Percentiles rank a stretch among this genome's conserved stretches.
These are phyloP conservation scores for Udeniomyces megalosporus DNA, from an alignment of 768 basidiomycete genomes.

Conservation along the genomic window DNA sequence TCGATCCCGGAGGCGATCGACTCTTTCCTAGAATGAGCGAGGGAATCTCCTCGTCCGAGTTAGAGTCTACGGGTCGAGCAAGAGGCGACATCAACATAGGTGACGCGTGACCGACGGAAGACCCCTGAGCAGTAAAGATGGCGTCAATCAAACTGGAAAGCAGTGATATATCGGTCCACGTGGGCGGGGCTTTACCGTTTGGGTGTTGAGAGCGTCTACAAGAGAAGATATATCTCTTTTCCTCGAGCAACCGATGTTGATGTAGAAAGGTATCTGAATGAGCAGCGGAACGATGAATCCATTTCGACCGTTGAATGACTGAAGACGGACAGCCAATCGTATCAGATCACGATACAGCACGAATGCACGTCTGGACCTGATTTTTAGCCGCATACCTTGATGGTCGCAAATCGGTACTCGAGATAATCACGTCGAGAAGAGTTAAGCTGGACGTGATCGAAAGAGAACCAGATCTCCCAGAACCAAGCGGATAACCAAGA, in stretches of 20 bases:
- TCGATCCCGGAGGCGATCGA: too few species aligned
- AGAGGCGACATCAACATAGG: too few species aligned
- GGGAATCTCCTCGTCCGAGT: not conserved
- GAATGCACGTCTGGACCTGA: too few species aligned
- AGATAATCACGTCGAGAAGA: conserved; percentile 52
- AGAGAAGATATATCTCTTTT: conserved; percentile 32
- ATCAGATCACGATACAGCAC: too few species aligned
- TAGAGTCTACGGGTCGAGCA: not conserved
- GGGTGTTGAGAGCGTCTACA: conserved; percentile 14
- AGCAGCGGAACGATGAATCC: conserved; percentile 50
- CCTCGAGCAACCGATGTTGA: conserved; percentile 57
- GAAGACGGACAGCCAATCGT: too few species aligned
- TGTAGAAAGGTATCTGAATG: conserved; percentile 55
- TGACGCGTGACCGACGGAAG: not conserved
- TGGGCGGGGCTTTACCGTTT: too few species aligned
- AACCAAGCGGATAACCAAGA: conserved; percentile 56
- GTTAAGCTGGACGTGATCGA: conserved; percentile 33
- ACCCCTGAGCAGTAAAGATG: too few species aligned
- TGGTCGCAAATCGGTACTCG: conserved; percentile 39
- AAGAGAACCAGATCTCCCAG: conserved; percentile 53
- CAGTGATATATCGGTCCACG: too few species aligned
- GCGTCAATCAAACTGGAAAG: too few species aligned
- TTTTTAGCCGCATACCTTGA: not conserved
- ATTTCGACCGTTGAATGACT: conserved; percentile 56
- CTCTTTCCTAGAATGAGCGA: too few species aligned